Percentiles rank a stretch among this genome's conserved stretches.
Evolutionary conservation across 2,329 filamentous ascomycete species (phyloP).

Genomic region (Phyllosticta citribraziliensis): DNA sequence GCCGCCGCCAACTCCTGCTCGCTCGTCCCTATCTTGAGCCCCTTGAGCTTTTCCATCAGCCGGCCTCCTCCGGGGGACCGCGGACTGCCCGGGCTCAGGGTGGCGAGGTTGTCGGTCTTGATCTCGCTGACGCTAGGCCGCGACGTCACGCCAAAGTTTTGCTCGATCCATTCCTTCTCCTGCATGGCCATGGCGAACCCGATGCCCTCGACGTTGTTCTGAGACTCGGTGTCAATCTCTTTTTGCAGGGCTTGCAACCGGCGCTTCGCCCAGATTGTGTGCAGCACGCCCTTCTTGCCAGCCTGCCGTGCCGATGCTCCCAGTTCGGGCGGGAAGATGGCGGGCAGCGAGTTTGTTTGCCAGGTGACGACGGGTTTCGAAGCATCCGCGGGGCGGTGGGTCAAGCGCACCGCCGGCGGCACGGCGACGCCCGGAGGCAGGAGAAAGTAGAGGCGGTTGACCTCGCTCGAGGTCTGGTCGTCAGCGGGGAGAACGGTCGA

Average conservation of each 20-base stretch:
- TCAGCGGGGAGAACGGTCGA: conserved; percentile 57
- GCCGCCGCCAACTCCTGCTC: conserved; percentile 51
- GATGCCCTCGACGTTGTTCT: conserved; percentile 67
- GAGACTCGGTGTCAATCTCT: conserved; percentile 67
- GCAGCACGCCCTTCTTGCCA: conserved; percentile 71
- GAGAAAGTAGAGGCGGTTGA: conserved; percentile 67
- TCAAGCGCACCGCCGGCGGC: conserved; percentile 62
- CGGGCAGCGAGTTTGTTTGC: conserved; percentile 69
- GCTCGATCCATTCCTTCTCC: conserved; percentile 77
- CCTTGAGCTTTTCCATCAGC: conserved; percentile 69
- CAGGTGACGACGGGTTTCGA: conserved; percentile 37
- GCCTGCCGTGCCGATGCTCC: conserved; percentile 55
- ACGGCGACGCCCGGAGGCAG: conserved; percentile 63
- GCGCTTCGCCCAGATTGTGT: conserved; percentile 85
- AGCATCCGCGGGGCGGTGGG: conserved; percentile 38
- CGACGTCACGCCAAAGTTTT: conserved; percentile 59
- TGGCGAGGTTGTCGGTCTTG: conserved; percentile 27
- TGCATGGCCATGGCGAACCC: conserved; percentile 74
- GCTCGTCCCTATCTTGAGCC: conserved; percentile 67
- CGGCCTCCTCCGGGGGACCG: conserved; percentile 55
- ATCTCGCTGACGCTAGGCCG: conserved; percentile 31
- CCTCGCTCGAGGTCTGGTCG: conserved; percentile 41
- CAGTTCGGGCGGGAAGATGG: conserved; percentile 72
- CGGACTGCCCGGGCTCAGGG: conserved; percentile 51
- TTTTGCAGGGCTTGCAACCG: conserved; percentile 62